A percentile compares a stretch with the other conserved stretches of the same genome.
phyloP scores from a whole-genome alignment of 495 filamentous ascomycete genomes.

The Talaromyces proteolyticus region DNA sequence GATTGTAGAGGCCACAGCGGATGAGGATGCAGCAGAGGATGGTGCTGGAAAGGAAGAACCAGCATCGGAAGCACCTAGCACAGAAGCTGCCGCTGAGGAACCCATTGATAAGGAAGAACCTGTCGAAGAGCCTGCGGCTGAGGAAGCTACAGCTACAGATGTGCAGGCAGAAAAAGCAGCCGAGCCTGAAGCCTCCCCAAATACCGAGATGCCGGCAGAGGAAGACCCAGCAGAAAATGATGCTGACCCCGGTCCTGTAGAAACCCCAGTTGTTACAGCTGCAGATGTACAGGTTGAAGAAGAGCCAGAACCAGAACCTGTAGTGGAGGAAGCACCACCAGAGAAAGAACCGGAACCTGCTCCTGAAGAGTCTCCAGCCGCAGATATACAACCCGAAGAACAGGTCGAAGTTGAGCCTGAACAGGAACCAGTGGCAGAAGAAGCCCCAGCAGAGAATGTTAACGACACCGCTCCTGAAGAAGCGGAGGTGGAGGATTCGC shows the following conservation, averaged over 20 bases:
- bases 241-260: conserved; percentile 6
- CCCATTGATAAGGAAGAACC: conserved; percentile 8
- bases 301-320: background rate
- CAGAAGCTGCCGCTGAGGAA: conserved; percentile 4
- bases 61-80: background rate
- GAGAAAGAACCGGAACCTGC: background rate
- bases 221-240: conserved; percentile 3
- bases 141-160: conserved; percentile 1
- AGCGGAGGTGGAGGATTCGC: conserved; percentile 1
- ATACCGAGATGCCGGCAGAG: background rate
- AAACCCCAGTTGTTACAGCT: conserved; percentile 1
- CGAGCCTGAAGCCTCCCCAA: conserved; percentile 1
- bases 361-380: conserved; percentile 4
- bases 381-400: too few species aligned
- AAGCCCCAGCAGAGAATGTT: conserved; percentile 4
- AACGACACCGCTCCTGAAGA: conserved; percentile 2
- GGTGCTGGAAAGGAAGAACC: conserved; percentile 6
- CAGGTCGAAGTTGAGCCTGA: background rate
- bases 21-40: conserved; percentile 10
- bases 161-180: conserved; percentile 6
- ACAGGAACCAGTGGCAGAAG: conserved; percentile 5
- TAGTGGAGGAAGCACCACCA: conserved; percentile 9
- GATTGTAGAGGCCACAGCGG: background rate
- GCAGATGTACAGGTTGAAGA: background rate
- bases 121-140: background rate